phyloP scores from a whole-genome alignment of 2,329 filamentous ascomycete species.

The Apiospora rasikravindrae region DNA sequence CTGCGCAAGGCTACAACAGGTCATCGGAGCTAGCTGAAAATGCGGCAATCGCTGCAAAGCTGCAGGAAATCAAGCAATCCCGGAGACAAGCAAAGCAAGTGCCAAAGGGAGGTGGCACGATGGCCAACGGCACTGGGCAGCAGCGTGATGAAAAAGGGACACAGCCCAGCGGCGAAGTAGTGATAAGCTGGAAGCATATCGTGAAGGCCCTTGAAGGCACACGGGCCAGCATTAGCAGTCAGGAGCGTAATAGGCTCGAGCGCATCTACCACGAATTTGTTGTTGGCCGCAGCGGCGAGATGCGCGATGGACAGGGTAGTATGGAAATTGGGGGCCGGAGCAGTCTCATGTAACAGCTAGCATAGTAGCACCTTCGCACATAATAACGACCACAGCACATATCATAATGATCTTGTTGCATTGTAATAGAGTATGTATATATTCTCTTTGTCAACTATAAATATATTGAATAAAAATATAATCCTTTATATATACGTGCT shows the following conservation, averaged over 20 bases:
- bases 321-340: conserved; percentile 92
- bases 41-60: conserved; percentile 78
- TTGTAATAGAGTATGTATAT: not conserved
- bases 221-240: conserved; percentile 78
- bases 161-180: conserved; percentile 67
- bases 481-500: too few relatives aligned
- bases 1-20: conserved; percentile 52
- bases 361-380: not conserved
- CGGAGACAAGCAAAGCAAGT: conserved; percentile 66
- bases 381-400: not conserved
- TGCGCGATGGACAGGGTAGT: conserved; percentile 90
- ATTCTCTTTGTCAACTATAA: not conserved
- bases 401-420: not conserved
- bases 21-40: conserved; percentile 72
- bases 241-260: conserved; percentile 76
- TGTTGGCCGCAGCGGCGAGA: conserved; percentile 88
- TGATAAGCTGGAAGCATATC: conserved; percentile 85
- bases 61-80: conserved; percentile 77
- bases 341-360: conserved; percentile 77
- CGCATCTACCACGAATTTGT: conserved; percentile 94
- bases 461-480: too few relatives aligned
- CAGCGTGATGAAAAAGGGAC: conserved; percentile 37
- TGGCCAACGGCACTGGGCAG: conserved; percentile 30
- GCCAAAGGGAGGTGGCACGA: conserved; percentile 39
- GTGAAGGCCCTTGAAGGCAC: conserved; percentile 78